Conservation (phyloP, 768 basidiomycete species). For the Naganishia vaughanmartiniae region DNA sequence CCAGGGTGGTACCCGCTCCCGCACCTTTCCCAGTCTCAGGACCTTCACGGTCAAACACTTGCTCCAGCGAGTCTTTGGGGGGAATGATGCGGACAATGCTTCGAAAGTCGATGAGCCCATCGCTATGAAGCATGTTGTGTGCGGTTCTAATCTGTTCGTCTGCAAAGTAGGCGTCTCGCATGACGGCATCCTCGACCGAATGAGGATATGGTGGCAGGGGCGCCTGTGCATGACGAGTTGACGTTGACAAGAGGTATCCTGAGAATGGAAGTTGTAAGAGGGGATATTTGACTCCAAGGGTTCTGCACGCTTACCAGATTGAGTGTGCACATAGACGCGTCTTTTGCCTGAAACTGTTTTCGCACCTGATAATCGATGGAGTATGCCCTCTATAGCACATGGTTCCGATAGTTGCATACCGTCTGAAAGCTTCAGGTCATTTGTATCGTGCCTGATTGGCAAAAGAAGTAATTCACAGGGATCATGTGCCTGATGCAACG, state of each 20-base stretch:
- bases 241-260: constrained; percentile 45
- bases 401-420: constrained; percentile 67
- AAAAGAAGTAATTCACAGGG: constrained; percentile 65
- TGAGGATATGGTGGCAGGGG: constrained; percentile 40
- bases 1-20: background rate
- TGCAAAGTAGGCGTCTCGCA: constrained; percentile 40
- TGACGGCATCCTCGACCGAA: constrained; percentile 33
- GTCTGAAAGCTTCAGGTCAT: constrained; percentile 54
- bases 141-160: constrained; percentile 46
- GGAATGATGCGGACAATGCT: constrained; percentile 62
- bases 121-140: constrained; percentile 46
- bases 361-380: constrained; percentile 55
- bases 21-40: background rate
- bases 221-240: constrained; percentile 35
- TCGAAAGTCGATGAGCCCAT: constrained; percentile 69
- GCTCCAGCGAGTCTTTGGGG: constrained; percentile 24
- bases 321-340: constrained; percentile 39
- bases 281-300: background rate
- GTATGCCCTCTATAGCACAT: constrained; percentile 78
- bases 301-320: constrained; percentile 41
- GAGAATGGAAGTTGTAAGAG: background rate
- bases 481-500: constrained; percentile 9
- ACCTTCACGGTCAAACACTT: constrained; percentile 7
- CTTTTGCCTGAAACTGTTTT: constrained; percentile 31
- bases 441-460: constrained; percentile 67